Conservation (phyloP, 306 rosid species). For the Heteromeles arbutifolia region DNA sequence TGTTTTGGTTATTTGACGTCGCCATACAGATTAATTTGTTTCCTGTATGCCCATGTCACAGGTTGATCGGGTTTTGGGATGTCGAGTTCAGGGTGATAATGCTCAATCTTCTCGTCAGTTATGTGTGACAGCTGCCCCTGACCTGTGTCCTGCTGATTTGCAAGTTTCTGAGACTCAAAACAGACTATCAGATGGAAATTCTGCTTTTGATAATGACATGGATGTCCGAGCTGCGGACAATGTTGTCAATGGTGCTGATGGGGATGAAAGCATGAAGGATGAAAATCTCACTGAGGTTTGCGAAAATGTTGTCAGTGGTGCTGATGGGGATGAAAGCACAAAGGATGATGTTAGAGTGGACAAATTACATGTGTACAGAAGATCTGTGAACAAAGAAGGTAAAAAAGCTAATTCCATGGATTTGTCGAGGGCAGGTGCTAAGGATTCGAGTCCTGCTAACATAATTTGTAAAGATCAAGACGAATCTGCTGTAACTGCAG, state of each 20-base stretch:
- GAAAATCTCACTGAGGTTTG: conserved; percentile 36
- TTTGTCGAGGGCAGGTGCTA: conserved; percentile 23
- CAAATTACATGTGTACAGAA: conserved; percentile 57
- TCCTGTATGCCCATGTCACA: conserved; percentile 29
- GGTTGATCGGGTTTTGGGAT: conserved; percentile 96
- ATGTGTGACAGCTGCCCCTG: conserved; percentile 41
- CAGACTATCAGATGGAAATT: conserved; percentile 41
- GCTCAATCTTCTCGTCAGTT: conserved; percentile 32
- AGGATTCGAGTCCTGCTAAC: conserved; percentile 35
- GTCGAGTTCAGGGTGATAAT: conserved; percentile 61
- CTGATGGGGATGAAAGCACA: conserved; percentile 44
- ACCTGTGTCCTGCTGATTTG: conserved; percentile 41
- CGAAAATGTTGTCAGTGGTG: conserved; percentile 37
- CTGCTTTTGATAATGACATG: conserved; percentile 50
- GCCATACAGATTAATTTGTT: conserved; percentile 16
- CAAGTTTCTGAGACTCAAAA: conserved; percentile 43
- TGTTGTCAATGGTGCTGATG: conserved; percentile 36
- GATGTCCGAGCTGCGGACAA: conserved; percentile 36
- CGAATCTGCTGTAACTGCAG: conserved; percentile 41
- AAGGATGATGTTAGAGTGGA: conserved; percentile 46
- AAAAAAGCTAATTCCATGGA: conserved; percentile 49
- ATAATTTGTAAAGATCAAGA: conserved; percentile 36
- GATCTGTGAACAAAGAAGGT: conserved; percentile 62
- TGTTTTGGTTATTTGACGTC: conserved; percentile 3
- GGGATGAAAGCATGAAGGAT: conserved; percentile 44